Conservation (phyloP, 1,139 yeast species). For the Nematodospora anomalae region DNA sequence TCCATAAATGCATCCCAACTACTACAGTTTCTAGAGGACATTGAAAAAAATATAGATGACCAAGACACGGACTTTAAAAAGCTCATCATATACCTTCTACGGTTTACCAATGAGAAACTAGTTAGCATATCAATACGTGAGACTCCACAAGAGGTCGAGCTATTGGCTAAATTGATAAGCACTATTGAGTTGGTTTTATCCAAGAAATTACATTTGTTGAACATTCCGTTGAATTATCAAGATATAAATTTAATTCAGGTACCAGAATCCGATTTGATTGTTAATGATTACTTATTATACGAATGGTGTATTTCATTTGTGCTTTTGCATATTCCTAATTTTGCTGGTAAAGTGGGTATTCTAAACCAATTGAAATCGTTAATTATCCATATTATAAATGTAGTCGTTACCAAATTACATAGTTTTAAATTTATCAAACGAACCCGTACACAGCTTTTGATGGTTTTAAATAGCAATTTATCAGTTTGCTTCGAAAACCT, state of each 20-base stretch:
- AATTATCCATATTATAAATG: slow-evolving; percentile 32
- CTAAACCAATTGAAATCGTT: slow-evolving; percentile 30
- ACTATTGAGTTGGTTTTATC: slow-evolving; percentile 16
- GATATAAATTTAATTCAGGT: slow-evolving; percentile 14
- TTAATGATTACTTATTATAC: slow-evolving; percentile 19
- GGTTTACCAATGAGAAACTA: slow-evolving; percentile 30
- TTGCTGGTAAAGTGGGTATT: slow-evolving; percentile 15
- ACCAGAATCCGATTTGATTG: slow-evolving; percentile 5
- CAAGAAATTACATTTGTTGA: slow-evolving; percentile 16
- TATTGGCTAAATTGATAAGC: slow-evolving; percentile 10
- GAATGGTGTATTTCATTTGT: slow-evolving; percentile 36
- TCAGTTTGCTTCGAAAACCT: slow-evolving; percentile 13
- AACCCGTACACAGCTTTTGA: slow-evolving; percentile 19
- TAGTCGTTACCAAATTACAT: slow-evolving; percentile 31
- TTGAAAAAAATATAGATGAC: slow-evolving; percentile 31
- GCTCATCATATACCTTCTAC: slow-evolving; percentile 34
- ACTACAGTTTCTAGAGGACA: slow-evolving; percentile 36
- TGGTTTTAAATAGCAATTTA: slow-evolving; percentile 16
- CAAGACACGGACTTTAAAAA: slow-evolving; percentile 42
- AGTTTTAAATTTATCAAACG: slow-evolving; percentile 25
- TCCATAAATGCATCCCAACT: slow-evolving; percentile 28
- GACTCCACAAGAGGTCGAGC: slow-evolving; percentile 3
- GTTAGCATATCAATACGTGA: background rate
- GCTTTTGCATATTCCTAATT: slow-evolving; percentile 24
- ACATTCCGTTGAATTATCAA: slow-evolving; percentile 13